Evolutionary conservation across 768 basidiomycete genomes (phyloP), one percentile per base, ranked within the genome.

Genomic region (Botryobasidium botryosum): DNA sequence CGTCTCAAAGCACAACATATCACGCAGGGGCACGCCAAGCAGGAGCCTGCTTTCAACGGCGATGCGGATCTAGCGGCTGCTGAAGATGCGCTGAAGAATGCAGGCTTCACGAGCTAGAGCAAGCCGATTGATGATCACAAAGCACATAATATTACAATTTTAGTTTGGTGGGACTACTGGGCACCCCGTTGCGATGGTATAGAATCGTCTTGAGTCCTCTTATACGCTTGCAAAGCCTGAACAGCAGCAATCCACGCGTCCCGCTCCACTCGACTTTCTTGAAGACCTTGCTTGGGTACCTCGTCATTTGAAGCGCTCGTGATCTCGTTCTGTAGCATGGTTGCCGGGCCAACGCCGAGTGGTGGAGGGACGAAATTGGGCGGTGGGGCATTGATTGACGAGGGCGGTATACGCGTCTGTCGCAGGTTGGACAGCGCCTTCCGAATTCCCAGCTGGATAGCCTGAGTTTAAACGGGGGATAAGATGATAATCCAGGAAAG

Each of bases 1-100:
- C n/a, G n/a, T n/a, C n/a, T n/a, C n/a, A n/a, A n/a, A n/a, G n/a
- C n/a, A n/a, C n/a, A n/a, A n/a, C n/a, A n/a, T n/a, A n/a, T n/a
- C 47, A 75, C 73, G 59, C 60, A 37, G 53, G 57, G 29, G 68
- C 68, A 43, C n/a, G 55, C 53, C 41, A 56, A 52, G 53, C 46
- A 53, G 18, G 55, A 56, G 8, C 50, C 59, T 35, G 43, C 25
- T 13, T 6, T 44, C 25, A 26, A 18, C 10, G 43, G 23, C n/a
- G 46, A 47, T 25, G 7, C n/a, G 13, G 42, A 47, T 44, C 25
- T 47, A 12, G 28, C 45, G 6, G 25, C 44, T 21, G 46, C 46
- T 7, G 27, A 48, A 29, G 26, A 45, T n/a, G 44, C 46, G 6
- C 17, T 47, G 31, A 40, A 33, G 27, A 37, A 32, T 39, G 38